phyloP scores from a whole-genome alignment of 768 basidiomycete genomes.

The Suillus tomentosus region DNA sequence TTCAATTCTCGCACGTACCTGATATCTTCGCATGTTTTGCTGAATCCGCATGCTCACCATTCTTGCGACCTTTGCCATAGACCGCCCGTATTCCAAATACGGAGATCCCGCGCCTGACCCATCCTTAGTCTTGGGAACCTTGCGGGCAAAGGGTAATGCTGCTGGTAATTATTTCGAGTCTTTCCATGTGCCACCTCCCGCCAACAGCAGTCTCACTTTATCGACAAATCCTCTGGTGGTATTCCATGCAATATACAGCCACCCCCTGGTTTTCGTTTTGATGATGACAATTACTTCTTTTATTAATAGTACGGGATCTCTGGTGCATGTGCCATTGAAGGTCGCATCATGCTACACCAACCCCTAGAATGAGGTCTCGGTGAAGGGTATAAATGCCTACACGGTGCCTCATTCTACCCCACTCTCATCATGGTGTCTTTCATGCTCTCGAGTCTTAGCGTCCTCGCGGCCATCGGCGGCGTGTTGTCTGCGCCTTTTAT shows the following conservation, averaged over 20 bases:
- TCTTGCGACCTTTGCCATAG: too few relatives aligned
- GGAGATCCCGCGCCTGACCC: not conserved
- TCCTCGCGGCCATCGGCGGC: constrained; percentile 6
- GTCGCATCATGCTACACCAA: not conserved
- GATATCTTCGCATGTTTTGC: not conserved
- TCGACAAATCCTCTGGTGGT: not conserved
- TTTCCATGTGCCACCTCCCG: constrained; percentile 2
- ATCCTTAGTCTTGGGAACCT: not conserved
- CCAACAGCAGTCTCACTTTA: not conserved
- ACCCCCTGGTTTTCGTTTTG: not conserved
- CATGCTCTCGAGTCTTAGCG: constrained; percentile 5
- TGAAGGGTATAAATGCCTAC: constrained; percentile 11
- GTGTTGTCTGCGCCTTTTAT: constrained; percentile 2
- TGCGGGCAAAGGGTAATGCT: too few relatives aligned
- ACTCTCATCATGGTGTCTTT: constrained; percentile 10
- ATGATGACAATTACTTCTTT: not conserved
- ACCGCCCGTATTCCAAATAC: not conserved
- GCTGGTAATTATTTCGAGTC: not conserved
- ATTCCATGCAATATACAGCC: not conserved
- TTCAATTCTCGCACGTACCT: not conserved
- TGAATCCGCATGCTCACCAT: constrained; percentile 1
- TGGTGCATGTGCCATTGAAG: constrained; percentile 3
- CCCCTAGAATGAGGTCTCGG: not conserved
- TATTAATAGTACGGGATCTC: not conserved
- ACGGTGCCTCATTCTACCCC: not conserved